Percentiles rank a stretch among this genome's conserved stretches.
phyloP scores from a whole-genome alignment of 345 rosid species.

The Eucalyptus fibrosa region DNA sequence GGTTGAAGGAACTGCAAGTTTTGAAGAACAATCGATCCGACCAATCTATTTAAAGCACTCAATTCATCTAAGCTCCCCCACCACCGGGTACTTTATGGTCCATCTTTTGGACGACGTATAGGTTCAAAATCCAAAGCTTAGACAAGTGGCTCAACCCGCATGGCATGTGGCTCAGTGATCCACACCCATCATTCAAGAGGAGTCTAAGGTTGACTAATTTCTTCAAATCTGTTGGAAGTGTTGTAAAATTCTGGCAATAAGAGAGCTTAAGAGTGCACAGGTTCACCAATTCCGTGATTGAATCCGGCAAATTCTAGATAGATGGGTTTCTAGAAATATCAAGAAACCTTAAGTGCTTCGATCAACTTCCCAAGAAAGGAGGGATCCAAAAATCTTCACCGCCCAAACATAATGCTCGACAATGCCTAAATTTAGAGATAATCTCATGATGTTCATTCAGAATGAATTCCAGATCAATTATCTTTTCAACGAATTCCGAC shows the following conservation, averaged over 20 bases:
- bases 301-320: neutral
- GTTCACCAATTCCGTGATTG: neutral
- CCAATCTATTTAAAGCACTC: neutral
- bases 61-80: neutral
- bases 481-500: no score
- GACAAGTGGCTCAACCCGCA: neutral
- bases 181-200: neutral
- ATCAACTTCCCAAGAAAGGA: neutral
- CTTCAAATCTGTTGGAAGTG: neutral
- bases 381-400: neutral
- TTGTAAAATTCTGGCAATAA: neutral
- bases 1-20: neutral
- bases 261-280: neutral
- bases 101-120: neutral
- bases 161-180: neutral
- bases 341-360: neutral
- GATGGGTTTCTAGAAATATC: neutral
- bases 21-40: neutral
- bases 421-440: neutral
- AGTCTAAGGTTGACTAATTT: neutral
- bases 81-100: neutral
- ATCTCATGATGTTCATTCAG: neutral
- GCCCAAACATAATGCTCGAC: neutral
- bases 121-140: neutral
- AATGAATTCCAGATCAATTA: no score